Evolutionary conservation across 257 asterid species (phyloP), one percentile per base, ranked within the genome.

Genomic region (Fraxinus excelsior): DNA sequence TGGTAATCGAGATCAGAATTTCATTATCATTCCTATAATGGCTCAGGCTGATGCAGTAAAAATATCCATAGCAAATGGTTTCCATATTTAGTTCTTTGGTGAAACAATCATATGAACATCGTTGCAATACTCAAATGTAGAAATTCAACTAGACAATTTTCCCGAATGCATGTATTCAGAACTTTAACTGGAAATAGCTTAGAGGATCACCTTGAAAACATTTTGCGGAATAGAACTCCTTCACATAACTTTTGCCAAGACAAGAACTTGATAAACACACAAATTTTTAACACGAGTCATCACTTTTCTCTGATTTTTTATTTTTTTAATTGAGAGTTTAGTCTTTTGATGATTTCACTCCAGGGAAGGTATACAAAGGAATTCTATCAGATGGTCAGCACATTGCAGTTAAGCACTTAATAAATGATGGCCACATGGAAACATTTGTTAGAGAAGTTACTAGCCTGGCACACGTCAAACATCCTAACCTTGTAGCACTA

Each of bases 361-460:
- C 86, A 92, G 97, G 98, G 77, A 93, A 87, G 81, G 97, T 90
- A 58, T 91, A 91, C 85, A 86, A 81, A 78, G 97, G 98, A 4
- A 51, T 86, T 32, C 73, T 91, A 26, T 82, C 86, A 70, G 74
- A 87, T 21, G 90, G 94, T 0, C 83, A 79, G 71, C 83, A 74
- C 11, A 80, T 90, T 4, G 97, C 98, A 6, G 87, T 91, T 9
- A 93, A 93, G 88, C 97, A 91, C 87, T 88, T 93, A 77, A 65
- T 84, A 35, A 93, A 90, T 16, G 98, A 93, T 3, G 93, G 91
- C 6, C 96, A 93, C 28, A 87, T 90, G 96, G 96, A 93, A 80
- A 81, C 97, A 16, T 91, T 91, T 74, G 89, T 91, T 25, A 84
- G 97, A 69, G 97, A 93, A 82, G 93, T 93, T 18, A 93, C 89